Conservation (phyloP, 768 basidiomycete species). For the Russula sp. region DNA sequence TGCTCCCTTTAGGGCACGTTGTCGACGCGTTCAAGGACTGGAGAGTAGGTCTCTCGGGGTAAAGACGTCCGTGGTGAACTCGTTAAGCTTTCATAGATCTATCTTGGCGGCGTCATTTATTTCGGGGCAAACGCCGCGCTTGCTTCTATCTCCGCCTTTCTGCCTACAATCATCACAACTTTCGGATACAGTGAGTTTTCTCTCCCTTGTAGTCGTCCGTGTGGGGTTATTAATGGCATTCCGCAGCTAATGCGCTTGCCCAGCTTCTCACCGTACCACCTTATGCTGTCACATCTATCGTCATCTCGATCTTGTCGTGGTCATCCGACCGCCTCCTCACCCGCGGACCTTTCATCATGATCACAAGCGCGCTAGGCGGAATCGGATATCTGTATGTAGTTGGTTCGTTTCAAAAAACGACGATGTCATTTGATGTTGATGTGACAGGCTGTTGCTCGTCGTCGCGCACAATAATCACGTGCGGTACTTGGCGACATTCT, state of each 20-base stretch:
- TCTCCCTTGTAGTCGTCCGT: neutral
- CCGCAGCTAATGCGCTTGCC: conserved; percentile 51
- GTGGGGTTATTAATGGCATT: conserved; percentile 9
- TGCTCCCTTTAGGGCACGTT: conserved; percentile 44
- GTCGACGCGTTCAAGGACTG: conserved; percentile 60
- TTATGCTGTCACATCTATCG: conserved; percentile 61
- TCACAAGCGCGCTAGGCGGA: conserved; percentile 39
- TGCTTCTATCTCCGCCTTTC: conserved; percentile 74
- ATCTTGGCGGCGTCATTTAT: conserved; percentile 63
- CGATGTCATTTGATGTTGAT: neutral
- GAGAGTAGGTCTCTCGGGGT: conserved; percentile 39
- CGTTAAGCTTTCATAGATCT: conserved; percentile 35
- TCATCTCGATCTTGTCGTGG: conserved; percentile 53
- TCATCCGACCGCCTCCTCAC: conserved; percentile 59
- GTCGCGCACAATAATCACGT: conserved; percentile 48
- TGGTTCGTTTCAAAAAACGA: neutral
- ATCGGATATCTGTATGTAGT: conserved; percentile 55
- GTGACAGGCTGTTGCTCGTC: conserved; percentile 44
- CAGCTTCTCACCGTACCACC: conserved; percentile 79
- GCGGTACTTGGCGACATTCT: conserved; percentile 75
- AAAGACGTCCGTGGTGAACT: neutral
- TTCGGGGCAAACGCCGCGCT: conserved; percentile 72
- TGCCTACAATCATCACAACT: conserved; percentile 73
- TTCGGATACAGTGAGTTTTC: conserved; percentile 57
- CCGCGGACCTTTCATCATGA: conserved; percentile 44